phyloP scores from a whole-genome alignment of 129 eudicot species.

The Tagetes patula region DNA sequence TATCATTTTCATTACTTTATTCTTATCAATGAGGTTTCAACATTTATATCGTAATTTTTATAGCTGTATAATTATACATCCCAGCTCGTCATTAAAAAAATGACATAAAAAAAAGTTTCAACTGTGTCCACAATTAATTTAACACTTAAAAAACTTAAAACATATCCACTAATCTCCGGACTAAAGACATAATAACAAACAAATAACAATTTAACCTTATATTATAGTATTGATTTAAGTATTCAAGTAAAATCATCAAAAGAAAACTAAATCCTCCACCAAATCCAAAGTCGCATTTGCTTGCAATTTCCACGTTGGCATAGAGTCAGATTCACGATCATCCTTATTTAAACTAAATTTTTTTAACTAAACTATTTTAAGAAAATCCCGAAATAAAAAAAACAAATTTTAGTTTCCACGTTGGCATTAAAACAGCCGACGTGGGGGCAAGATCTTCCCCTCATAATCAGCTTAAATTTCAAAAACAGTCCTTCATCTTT shows the following conservation, averaged over 20 bases:
- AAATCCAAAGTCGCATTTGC: neutral
- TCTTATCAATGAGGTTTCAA: no score
- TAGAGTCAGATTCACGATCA: constrained; percentile 11
- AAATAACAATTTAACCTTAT: no score
- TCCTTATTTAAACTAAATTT: no score
- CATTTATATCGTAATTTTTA: no score
- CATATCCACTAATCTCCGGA: no score
- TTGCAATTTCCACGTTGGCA: constrained; percentile 9
- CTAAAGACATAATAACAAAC: no score
- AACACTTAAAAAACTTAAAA: no score
- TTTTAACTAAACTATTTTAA: neutral
- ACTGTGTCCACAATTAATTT: no score
- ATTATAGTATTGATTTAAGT: neutral
- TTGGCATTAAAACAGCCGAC: constrained; percentile 9
- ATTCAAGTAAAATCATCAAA: neutral
- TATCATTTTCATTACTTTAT: no score
- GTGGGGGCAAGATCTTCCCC: constrained; percentile 32
- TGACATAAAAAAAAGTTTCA: no score
- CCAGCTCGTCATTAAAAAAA: no score
- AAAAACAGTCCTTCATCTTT: constrained; percentile 15
- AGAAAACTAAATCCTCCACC: neutral
- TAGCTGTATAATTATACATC: no score
- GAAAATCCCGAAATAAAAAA: neutral
- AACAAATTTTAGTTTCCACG: neutral
- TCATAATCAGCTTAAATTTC: constrained; percentile 4